These are phyloP conservation scores for Calonectria ilicicola DNA, from an alignment of 2,329 filamentous ascomycete genomes.

Conservation along the genomic window DNA sequence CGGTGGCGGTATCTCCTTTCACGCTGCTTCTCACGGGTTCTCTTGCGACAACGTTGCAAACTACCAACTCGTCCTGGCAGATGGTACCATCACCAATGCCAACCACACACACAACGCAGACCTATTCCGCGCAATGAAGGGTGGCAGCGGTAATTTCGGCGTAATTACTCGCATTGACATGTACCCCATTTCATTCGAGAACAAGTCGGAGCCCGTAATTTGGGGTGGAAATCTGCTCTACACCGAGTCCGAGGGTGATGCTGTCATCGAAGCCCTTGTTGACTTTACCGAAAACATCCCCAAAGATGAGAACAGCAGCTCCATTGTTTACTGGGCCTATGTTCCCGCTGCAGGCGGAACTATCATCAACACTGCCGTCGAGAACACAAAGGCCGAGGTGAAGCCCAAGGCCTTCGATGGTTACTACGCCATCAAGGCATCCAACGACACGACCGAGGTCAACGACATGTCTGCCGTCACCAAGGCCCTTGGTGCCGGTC, in stretches of 20 bases:
- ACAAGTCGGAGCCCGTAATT: constrained; percentile 40
- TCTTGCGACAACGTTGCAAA: constrained; percentile 56
- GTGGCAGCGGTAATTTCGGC: constrained; percentile 61
- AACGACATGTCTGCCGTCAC: constrained; percentile 45
- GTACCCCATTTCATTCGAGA: constrained; percentile 45
- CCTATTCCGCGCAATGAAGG: constrained; percentile 60
- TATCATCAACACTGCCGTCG: constrained; percentile 46
- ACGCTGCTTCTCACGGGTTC: constrained; percentile 46
- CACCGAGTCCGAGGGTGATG: constrained; percentile 32
- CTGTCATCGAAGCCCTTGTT: constrained; percentile 46
- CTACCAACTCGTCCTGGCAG: constrained; percentile 58
- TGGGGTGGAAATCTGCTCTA: constrained; percentile 49
- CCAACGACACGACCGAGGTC: constrained; percentile 43
- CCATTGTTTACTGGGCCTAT: constrained; percentile 50
- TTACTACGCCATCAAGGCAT: constrained; percentile 40
- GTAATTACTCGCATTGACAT: constrained; percentile 50
- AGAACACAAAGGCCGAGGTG: constrained; percentile 45
- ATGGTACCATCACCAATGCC: constrained; percentile 56
- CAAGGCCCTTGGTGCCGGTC: constrained; percentile 44
- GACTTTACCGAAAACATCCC: constrained; percentile 47
- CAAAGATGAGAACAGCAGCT: constrained; percentile 48
- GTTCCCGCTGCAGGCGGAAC: constrained; percentile 44
- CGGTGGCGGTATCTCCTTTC: constrained; percentile 53
- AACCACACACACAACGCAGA: constrained; percentile 53
- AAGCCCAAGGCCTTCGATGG: constrained; percentile 46